Percentiles rank a stretch among this genome's conserved stretches.
These are phyloP conservation scores for Calycina herbarum DNA, from an alignment of 2,329 filamentous ascomycete genomes.

Conservation along the genomic window DNA sequence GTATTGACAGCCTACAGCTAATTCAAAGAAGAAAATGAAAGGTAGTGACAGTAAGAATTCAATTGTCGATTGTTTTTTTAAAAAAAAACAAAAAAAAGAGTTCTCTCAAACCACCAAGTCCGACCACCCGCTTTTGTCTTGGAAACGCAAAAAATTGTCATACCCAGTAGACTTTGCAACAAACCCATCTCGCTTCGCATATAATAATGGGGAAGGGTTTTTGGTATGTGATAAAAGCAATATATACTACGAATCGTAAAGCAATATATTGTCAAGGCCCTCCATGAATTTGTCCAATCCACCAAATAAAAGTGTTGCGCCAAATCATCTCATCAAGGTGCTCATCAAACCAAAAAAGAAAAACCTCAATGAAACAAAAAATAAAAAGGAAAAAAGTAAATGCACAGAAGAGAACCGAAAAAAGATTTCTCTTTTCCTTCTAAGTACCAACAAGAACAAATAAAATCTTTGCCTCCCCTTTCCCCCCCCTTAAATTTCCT, in stretches of 20 bases:
- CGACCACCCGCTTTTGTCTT: neutral
- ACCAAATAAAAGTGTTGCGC: neutral
- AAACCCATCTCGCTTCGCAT: neutral
- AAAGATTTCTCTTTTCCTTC: constrained; percentile 4
- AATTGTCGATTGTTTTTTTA: too few relatives aligned
- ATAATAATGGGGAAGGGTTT: neutral
- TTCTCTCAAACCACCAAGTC: neutral
- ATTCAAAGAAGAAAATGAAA: too few relatives aligned
- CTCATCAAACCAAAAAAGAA: neutral
- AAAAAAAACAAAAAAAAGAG: neutral
- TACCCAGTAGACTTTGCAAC: neutral
- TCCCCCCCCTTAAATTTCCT: neutral
- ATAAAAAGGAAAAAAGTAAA: neutral
- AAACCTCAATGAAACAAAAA: neutral
- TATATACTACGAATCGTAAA: neutral
- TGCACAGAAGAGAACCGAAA: constrained; percentile 5
- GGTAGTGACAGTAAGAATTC: too few relatives aligned
- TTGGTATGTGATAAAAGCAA: constrained; percentile 2
- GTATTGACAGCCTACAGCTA: neutral
- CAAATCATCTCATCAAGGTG: constrained; percentile 7
- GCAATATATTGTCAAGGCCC: neutral
- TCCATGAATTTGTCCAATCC: neutral
- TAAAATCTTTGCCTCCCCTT: constrained; percentile 3
- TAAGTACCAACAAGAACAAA: constrained; percentile 21
- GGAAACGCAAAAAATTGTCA: neutral